phyloP scores from a whole-genome alignment of 2,329 filamentous ascomycete genomes.

The Gnomoniopsis sp. region DNA sequence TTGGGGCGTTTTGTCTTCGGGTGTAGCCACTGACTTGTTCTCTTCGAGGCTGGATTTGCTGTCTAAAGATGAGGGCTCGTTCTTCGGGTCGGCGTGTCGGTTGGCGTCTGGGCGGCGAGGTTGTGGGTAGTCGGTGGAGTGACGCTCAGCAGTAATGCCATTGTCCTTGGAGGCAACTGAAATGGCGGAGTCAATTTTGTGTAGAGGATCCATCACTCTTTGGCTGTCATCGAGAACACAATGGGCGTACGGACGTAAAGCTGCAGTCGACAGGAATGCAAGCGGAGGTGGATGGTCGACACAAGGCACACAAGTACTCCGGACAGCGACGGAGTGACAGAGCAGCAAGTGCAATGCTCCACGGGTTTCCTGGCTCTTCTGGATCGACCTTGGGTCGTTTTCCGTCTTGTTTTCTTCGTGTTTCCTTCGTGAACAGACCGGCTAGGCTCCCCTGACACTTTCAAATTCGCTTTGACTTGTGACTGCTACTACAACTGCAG shows the following conservation, averaged over 20 bases:
- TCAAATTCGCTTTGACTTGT: not conserved
- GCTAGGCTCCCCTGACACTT: not conserved
- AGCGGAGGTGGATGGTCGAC: not conserved
- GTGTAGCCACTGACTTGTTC: not conserved
- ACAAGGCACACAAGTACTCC: not conserved
- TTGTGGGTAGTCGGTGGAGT: not conserved
- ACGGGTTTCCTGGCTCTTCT: not conserved
- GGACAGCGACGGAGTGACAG: not conserved
- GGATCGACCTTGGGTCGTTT: not conserved
- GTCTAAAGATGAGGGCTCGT: not conserved
- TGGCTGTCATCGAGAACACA: not conserved
- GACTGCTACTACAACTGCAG: no score
- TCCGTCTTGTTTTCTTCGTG: not conserved
- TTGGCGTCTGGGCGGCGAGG: not conserved
- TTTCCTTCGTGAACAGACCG: not conserved
- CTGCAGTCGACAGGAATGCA: not conserved
- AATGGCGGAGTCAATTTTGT: slow-evolving; percentile 19
- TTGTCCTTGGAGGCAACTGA: slow-evolving; percentile 16
- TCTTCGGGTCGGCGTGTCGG: not conserved
- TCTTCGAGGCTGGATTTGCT: not conserved
- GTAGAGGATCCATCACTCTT: slow-evolving; percentile 15
- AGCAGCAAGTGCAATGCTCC: not conserved
- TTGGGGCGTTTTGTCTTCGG: not conserved
- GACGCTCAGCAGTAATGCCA: slow-evolving; percentile 1
- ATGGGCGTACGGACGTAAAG: not conserved